These are phyloP conservation scores for Dactylellina haptotyla DNA, from an alignment of 2,329 filamentous ascomycete genomes.

Conservation along the genomic window DNA sequence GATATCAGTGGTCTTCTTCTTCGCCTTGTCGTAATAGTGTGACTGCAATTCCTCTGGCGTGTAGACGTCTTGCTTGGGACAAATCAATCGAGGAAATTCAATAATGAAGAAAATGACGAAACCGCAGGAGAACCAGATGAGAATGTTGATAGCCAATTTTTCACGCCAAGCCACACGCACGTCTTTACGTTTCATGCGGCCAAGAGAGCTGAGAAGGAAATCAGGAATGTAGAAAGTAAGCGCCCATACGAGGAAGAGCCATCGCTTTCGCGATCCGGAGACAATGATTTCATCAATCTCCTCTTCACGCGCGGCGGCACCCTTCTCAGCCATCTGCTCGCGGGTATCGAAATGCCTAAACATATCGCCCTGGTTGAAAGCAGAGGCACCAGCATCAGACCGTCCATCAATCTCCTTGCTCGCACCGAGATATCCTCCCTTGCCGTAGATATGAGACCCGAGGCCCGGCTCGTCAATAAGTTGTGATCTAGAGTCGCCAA, in stretches of 20 bases:
- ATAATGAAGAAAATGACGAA: constrained; percentile 89
- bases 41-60: constrained; percentile 78
- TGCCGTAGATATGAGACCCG: constrained; percentile 69
- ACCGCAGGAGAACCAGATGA: constrained; percentile 89
- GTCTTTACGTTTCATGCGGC: constrained; percentile 90
- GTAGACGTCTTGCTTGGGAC: constrained; percentile 89
- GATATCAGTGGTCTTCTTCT: constrained; percentile 75
- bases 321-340: constrained; percentile 93
- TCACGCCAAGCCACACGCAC: constrained; percentile 94
- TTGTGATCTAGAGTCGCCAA: constrained; percentile 67
- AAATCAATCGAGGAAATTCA: constrained; percentile 85
- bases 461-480: constrained; percentile 65
- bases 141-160: constrained; percentile 95
- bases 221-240: constrained; percentile 91
- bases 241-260: constrained; percentile 83
- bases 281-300: constrained; percentile 87
- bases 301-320: constrained; percentile 86
- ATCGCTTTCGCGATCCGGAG: constrained; percentile 84
- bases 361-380: constrained; percentile 92
- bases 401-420: constrained; percentile 78
- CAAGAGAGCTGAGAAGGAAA: constrained; percentile 78
- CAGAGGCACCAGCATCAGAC: constrained; percentile 92
- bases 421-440: constrained; percentile 81
- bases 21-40: constrained; percentile 61
- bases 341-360: constrained; percentile 95